Percentiles rank a stretch among this genome's conserved stretches.
Evolutionary conservation across 2,329 filamentous ascomycete species (phyloP).

Genomic region (Helicocarpus griseus): DNA sequence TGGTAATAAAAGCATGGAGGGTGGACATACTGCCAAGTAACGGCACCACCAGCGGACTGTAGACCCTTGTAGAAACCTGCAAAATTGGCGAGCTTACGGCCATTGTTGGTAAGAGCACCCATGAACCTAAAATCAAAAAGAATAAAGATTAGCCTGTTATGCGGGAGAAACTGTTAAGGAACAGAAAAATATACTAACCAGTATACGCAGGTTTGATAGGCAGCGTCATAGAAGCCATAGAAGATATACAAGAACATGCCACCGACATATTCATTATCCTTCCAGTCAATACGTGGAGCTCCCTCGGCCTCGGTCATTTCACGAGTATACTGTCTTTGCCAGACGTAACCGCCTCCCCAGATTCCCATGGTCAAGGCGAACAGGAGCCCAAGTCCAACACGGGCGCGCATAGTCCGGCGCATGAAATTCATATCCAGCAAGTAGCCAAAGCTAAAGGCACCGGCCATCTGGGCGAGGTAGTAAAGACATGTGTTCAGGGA

Average conservation of each 20-base stretch:
- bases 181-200: conserved; percentile 47
- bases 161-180: neutral
- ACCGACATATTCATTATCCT: conserved; percentile 55
- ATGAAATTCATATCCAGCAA: conserved; percentile 53
- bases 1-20: neutral
- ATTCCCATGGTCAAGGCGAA: conserved; percentile 63
- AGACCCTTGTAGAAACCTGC: conserved; percentile 86
- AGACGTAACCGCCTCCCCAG: conserved; percentile 77
- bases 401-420: conserved; percentile 59
- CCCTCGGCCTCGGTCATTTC: conserved; percentile 18
- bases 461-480: conserved; percentile 68
- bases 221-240: conserved; percentile 80
- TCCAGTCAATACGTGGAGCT: conserved; percentile 19
- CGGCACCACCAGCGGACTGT: conserved; percentile 74
- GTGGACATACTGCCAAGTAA: conserved; percentile 33
- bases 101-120: conserved; percentile 86
- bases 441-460: conserved; percentile 63
- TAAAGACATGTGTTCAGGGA: conserved; percentile 73
- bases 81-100: conserved; percentile 83
- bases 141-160: too few relatives aligned
- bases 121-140: conserved; percentile 55
- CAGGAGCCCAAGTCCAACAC: conserved; percentile 50
- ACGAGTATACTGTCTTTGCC: conserved; percentile 54
- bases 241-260: conserved; percentile 86
- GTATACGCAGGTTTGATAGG: conserved; percentile 85